Evolutionary conservation across 257 asterid genomes (phyloP), one percentile per base, ranked within the genome.

Genomic region (Penstemon newberryi): DNA sequence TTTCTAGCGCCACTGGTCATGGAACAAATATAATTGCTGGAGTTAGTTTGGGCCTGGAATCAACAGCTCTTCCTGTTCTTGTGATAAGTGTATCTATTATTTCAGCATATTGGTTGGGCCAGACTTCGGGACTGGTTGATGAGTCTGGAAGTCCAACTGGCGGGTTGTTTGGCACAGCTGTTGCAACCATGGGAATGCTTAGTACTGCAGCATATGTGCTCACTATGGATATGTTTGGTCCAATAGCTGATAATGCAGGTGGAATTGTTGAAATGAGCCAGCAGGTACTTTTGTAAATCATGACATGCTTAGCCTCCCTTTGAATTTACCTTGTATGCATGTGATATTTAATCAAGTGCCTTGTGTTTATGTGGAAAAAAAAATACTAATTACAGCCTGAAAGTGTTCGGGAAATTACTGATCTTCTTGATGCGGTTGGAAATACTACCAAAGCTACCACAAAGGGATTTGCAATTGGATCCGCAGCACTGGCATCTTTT

Each of bases 171-270:
- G 99, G 99, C 66, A 94, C 99, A 46, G 99, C 99, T 78, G 99
- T 94, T 63, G 99, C 99, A 44, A 94, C 99, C 7, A 94, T 94
- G 99, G 97, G 99, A 62, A 94, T 94, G 99, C 92, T 94, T 74
- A 94, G 99, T 73, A 94, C 99, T 5, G 99, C 99, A 67, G 99
- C 97, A 71, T 94, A 94, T 77, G 96, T 94, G 68, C 95, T 94
- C 58, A 94, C 97, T 39, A 94, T 94, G 99, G 99, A 94, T 79
- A 94, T 94, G 99, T 94, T 94, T 86, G 99, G 99, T 75, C 99
- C 99, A 51, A 94, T 94, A 76, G 99, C 97, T 77, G 99, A 94
- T 85, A 94, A 94, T 87, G 97, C 99, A 9, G 99, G 99, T 76
- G 99, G 99, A 75, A 94, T 94, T 73, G 99, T 86, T 71, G 99